Base-by-base conservation (phyloP, 106 monocot genomes). In the Phalaenopsis aphrodite region DNA sequence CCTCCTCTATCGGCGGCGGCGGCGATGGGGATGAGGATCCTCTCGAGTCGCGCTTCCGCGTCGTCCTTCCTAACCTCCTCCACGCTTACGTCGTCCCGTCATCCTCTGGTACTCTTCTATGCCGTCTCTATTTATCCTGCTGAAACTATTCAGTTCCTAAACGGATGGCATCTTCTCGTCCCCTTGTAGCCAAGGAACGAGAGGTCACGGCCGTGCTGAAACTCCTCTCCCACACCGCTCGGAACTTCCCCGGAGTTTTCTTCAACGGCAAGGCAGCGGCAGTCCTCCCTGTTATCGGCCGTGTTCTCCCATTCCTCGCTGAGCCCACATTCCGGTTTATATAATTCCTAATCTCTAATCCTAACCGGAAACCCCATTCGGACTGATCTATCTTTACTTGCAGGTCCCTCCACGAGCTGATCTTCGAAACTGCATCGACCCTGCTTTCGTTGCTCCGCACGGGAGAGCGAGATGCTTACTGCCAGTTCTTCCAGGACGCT, bases 131-230 rank as follows among this genome's bases (percentile, higher is more conserved):
- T 43, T 49, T 19, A 42, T 37, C 43, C 1, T 75, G 18, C 21
- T 24, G 18, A 12, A 68, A 16, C 69, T 38, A 39, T 36, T 39
- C 14, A 39, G 39, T 15, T 4, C 8, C 2, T 74, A 2, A 45
- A 0, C 14, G 11, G 14, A 76, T 23, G 3, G 49, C 76, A 2
- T 19, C 2, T 66, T 43, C 55, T 48, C 3, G 42, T 79, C 75
- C 21, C 18, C 36, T 10, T 10, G 77, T 85, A 93, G 95, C 86
- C 42, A 91, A 89, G 79, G 95, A 89, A 75, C 83, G 93, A 73
- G 95, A 95, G 78, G 89, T 89, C 79, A 93, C 86, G 10, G 92
- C 95, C 18, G 93, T 95, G 71, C 95, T 95, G 78, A 95, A 91
- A 83, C 87, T 95, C 47, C 85, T 95, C 65, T 82, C 85, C 16